These are phyloP conservation scores for Pseudonectria buxi DNA, from an alignment of 2,329 filamentous ascomycete species.

Conservation along the genomic window DNA sequence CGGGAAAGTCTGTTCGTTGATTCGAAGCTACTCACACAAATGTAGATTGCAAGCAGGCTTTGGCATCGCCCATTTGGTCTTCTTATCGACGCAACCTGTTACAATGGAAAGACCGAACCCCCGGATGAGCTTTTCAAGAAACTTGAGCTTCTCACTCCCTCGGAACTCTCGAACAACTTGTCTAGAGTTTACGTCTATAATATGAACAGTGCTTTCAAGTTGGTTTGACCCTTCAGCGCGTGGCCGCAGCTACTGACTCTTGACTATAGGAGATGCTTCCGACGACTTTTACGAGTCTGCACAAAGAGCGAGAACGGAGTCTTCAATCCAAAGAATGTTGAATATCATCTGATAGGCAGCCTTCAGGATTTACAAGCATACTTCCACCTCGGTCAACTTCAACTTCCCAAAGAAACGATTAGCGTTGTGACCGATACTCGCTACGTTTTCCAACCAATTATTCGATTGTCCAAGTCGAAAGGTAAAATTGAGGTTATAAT, in stretches of 20 bases:
- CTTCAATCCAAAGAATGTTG: constrained; percentile 58
- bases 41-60: constrained; percentile 58
- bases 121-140: constrained; percentile 60
- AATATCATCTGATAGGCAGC: constrained; percentile 60
- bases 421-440: constrained; percentile 60
- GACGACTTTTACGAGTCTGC: constrained; percentile 54
- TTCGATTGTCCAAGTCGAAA: constrained; percentile 59
- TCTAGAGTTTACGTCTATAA: constrained; percentile 63
- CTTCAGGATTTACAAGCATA: constrained; percentile 59
- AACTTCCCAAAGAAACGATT: constrained; percentile 64
- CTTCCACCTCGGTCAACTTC: constrained; percentile 59
- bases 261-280: constrained; percentile 49
- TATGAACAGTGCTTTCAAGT: constrained; percentile 65
- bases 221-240: constrained; percentile 13
- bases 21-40: neutral
- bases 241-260: constrained; percentile 1
- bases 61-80: constrained; percentile 65
- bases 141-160: constrained; percentile 55
- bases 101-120: constrained; percentile 59
- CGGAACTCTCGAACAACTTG: constrained; percentile 53
- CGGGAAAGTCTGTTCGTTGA: neutral
- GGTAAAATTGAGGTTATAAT: constrained; percentile 65
- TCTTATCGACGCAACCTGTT: constrained; percentile 63
- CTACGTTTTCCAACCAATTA: constrained; percentile 60
- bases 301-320: constrained; percentile 53